phyloP scores from a whole-genome alignment of 192 early-diverging fungal genomes.

The Coemansia erecta region DNA sequence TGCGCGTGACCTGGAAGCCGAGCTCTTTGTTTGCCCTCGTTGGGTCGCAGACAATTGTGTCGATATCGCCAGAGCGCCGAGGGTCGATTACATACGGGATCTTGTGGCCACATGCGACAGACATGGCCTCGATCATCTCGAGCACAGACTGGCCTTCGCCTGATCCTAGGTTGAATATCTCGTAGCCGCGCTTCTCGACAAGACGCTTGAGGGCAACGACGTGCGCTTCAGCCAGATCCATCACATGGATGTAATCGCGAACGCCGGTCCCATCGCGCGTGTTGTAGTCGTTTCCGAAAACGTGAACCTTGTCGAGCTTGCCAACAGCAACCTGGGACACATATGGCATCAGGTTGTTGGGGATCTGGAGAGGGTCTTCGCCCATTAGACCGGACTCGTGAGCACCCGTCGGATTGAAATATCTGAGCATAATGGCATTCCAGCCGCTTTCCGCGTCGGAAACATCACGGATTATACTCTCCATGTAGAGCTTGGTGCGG shows the following conservation, averaged over 20 bases:
- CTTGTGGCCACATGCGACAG: constrained; percentile 72
- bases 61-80: constrained; percentile 83
- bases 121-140: constrained; percentile 85
- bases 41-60: constrained; percentile 78
- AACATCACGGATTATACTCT: constrained; percentile 78
- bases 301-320: constrained; percentile 73
- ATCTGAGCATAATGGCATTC: constrained; percentile 72
- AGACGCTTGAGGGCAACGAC: constrained; percentile 80
- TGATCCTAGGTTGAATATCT: constrained; percentile 87
- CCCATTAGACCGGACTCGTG: constrained; percentile 88
- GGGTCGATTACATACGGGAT: constrained; percentile 68
- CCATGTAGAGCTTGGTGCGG: constrained; percentile 92
- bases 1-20: constrained; percentile 61
- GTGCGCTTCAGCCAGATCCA: constrained; percentile 88
- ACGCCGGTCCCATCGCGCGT: constrained; percentile 91
- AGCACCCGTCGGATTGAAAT: constrained; percentile 95
- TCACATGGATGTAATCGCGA: constrained; percentile 95
- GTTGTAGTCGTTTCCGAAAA: constrained; percentile 93
- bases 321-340: constrained; percentile 84
- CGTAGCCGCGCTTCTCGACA: constrained; percentile 51
- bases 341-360: constrained; percentile 90
- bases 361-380: constrained; percentile 82
- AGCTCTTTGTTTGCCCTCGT: constrained; percentile 59
- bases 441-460: constrained; percentile 60
- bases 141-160: constrained; percentile 92